phyloP scores from a whole-genome alignment of 305 asterid genomes.

The Fraxinus sp. region DNA sequence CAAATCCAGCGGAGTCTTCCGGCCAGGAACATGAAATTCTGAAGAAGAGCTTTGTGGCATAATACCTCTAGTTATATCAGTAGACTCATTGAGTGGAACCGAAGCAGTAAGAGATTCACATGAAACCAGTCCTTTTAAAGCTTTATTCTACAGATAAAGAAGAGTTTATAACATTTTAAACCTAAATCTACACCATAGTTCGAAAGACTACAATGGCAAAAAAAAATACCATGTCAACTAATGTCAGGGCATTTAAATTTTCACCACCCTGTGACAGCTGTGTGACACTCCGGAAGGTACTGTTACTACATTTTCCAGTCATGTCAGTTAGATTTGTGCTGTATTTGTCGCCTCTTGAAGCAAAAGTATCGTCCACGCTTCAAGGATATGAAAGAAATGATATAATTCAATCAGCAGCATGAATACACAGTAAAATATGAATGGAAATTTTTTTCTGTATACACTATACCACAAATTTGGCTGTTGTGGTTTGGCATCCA shows the following conservation, averaged over 20 bases:
- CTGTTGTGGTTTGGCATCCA: slow-evolving; percentile 38
- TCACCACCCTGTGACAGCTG: slow-evolving; percentile 61
- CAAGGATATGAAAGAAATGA: slow-evolving; percentile 27
- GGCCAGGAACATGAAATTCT: slow-evolving; percentile 57
- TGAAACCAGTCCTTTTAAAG: slow-evolving; percentile 70
- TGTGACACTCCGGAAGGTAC: slow-evolving; percentile 62
- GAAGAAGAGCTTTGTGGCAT: slow-evolving; percentile 39
- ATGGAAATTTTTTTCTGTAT: slow-evolving; percentile 8
- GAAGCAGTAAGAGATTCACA: slow-evolving; percentile 51
- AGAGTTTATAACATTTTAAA: slow-evolving; percentile 24
- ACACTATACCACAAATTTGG: slow-evolving; percentile 46
- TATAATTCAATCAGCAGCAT: slow-evolving; percentile 21
- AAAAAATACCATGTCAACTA: slow-evolving; percentile 67
- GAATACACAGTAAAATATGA: neutral
- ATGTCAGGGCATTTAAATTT: slow-evolving; percentile 41
- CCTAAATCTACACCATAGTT: slow-evolving; percentile 22
- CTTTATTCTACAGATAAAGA: slow-evolving; percentile 60
- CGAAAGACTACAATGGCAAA: slow-evolving; percentile 17
- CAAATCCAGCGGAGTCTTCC: slow-evolving; percentile 73
- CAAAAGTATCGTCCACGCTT: slow-evolving; percentile 42
- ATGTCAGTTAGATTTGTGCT: slow-evolving; percentile 35
- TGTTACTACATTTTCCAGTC: slow-evolving; percentile 36
- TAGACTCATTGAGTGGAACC: slow-evolving; percentile 37
- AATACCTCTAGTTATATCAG: slow-evolving; percentile 33
- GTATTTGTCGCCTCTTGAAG: slow-evolving; percentile 41